These are phyloP conservation scores for Mucor irregularis DNA, from an alignment of 371 early-diverging fungal species.

Conservation along the genomic window DNA sequence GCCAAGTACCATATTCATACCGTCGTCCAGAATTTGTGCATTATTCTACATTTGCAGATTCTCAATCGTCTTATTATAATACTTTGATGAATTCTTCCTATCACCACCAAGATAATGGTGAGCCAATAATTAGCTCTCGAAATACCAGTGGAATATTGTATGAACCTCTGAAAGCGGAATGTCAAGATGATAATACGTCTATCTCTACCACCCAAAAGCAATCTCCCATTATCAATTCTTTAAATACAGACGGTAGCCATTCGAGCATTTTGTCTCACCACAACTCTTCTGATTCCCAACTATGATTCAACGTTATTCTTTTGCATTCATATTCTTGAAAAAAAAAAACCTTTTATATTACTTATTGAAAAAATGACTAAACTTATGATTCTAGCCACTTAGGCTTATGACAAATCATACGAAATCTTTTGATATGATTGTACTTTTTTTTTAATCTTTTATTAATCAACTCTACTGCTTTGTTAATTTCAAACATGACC, in stretches of 20 bases:
- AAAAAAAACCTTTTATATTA: neutral
- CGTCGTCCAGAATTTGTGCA: constrained; percentile 10
- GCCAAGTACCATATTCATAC: neutral
- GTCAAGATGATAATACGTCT: neutral
- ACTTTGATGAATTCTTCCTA: constrained; percentile 1
- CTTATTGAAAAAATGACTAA: constrained; percentile 1
- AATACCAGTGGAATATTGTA: neutral
- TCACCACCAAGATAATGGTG: neutral
- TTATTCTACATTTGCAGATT: constrained; percentile 6
- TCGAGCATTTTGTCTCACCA: constrained; percentile 1
- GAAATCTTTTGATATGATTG: too few relatives aligned
- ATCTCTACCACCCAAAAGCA: neutral
- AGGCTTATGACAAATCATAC: neutral
- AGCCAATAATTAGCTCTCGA: neutral
- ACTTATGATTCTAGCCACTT: neutral
- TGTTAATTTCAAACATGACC: too few relatives aligned
- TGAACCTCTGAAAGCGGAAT: neutral
- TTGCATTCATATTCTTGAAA: neutral
- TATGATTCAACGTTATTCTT: neutral
- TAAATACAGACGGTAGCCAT: neutral
- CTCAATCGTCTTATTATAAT: constrained; percentile 8
- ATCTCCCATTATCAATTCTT: neutral
- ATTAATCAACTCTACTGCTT: too few relatives aligned
- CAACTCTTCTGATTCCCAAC: neutral
- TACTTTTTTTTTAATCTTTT: too few relatives aligned